Evolutionary conservation across 1,284 basidiomycete species (phyloP), one percentile per base, ranked within the genome.

Genomic region (Trichosporon sp.): DNA sequence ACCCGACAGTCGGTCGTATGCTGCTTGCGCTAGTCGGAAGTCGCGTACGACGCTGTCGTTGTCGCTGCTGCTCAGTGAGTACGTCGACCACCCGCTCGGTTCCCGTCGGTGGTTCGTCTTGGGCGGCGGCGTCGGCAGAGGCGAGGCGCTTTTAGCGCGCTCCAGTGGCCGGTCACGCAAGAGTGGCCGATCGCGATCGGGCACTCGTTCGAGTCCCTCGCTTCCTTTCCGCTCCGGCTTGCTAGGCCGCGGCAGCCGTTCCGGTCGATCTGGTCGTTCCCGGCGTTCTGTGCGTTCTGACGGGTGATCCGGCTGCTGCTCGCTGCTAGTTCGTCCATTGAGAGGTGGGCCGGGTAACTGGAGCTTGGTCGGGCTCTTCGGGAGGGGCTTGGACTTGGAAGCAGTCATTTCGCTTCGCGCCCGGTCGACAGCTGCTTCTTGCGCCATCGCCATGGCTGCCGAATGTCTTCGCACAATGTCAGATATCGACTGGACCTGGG

Each of bases 391-490:
- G 26, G 56, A 35, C 59, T 63, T 63, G 31, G 59, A 35, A 14
- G 59, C 59, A n/a, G 59, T n/a, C 59, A 63, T 63, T 37, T 73
- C 67, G 63, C 70, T 51, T 16, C 74, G 71, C 51, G 81, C 77
- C 65, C 77, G 70, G 59, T 74, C 71, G 43, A 76, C 75, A 2
- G 76, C 76, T 12, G 71, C 73, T 54, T 64, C 72, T 14, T 77
- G 64, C 1, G 81, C 76, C 0, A 68, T 70, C n/a, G 73, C 70
- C 12, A 81, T 71, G 0, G 79, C 72, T 0, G 72, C 76, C 26
- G 79, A 79, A 71, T 86, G 85, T 12, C 76, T 73, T 7, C 78
- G 73, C 56, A 86, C 80, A 71, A 87, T 86, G 51, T 86, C 86
- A 51, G 81, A 80, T 63, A 85, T 85, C 1, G 81, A 80, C 68